A percentile compares a stretch with the other conserved stretches of the same genome.
These are phyloP conservation scores for Amanita rubescens DNA, from an alignment of 768 basidiomycete species.

Conservation along the genomic window DNA sequence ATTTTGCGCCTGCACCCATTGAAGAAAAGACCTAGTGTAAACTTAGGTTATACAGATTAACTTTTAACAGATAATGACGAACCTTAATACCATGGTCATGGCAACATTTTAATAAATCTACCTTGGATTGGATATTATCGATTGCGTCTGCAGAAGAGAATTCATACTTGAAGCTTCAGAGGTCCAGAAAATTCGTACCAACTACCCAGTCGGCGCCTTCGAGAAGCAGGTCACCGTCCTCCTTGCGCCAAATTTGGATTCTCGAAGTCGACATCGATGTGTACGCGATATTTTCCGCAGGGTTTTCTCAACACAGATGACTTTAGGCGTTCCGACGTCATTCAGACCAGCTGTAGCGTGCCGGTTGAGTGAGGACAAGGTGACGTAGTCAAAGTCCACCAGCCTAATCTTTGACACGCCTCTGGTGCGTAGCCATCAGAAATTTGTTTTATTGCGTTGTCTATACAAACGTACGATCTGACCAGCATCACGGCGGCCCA, in stretches of 20 bases:
- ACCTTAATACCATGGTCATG: slow-evolving; percentile 75
- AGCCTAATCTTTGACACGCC: slow-evolving; percentile 72
- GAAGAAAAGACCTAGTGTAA: slow-evolving; percentile 89
- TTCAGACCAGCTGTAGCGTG: slow-evolving; percentile 85
- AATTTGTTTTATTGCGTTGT: background rate
- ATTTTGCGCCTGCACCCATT: slow-evolving; percentile 95
- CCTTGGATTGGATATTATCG: slow-evolving; percentile 95
- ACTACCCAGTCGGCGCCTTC: slow-evolving; percentile 93
- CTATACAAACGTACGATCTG: slow-evolving; percentile 58
- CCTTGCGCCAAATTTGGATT: slow-evolving; percentile 82
- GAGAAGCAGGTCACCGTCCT: slow-evolving; percentile 64
- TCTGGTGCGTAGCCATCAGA: slow-evolving; percentile 25
- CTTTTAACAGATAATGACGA: slow-evolving; percentile 3
- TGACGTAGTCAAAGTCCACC: slow-evolving; percentile 96
- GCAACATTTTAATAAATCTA: slow-evolving; percentile 88
- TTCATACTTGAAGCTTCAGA: background rate
- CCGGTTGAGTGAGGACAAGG: slow-evolving; percentile 88
- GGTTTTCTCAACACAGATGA: slow-evolving; percentile 61
- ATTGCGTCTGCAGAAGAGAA: slow-evolving; percentile 64
- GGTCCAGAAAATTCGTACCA: slow-evolving; percentile 39
- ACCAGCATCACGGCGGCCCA: slow-evolving; percentile 94
- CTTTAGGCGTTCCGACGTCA: slow-evolving; percentile 94
- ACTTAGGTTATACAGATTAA: slow-evolving; percentile 15
- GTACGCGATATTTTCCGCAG: slow-evolving; percentile 72
- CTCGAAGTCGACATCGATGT: slow-evolving; percentile 82